Percentiles rank a stretch among this genome's conserved stretches.
These are phyloP conservation scores for Penicillium steckii DNA, from an alignment of 495 filamentous ascomycete species.

Conservation along the genomic window DNA sequence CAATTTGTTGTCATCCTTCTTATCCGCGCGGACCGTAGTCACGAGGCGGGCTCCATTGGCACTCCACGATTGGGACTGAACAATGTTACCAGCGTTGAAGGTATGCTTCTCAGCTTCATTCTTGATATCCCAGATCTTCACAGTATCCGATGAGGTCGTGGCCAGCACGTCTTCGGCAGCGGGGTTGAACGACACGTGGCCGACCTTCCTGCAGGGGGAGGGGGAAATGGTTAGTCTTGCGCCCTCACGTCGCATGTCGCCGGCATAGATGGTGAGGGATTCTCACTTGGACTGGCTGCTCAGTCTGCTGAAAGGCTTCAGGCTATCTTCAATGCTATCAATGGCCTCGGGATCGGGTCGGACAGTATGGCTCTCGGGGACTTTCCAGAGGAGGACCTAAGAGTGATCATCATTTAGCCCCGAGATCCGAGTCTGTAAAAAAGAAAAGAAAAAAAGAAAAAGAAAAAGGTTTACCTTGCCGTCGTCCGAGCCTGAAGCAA, in stretches of 20 bases:
- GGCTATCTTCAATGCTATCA: constrained; percentile 58
- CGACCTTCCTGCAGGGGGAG: constrained; percentile 77
- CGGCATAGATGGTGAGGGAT: neutral
- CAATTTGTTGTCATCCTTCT: constrained; percentile 79
- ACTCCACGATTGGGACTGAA: constrained; percentile 95
- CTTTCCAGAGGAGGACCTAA: constrained; percentile 88
- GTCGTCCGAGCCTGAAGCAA: constrained; percentile 94
- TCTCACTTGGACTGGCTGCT: constrained; percentile 60
- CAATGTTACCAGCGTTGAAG: constrained; percentile 83
- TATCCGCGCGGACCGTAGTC: constrained; percentile 70
- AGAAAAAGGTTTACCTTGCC: constrained; percentile 70
- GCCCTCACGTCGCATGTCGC: neutral
- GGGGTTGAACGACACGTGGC: constrained; percentile 96
- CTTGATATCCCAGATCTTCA: constrained; percentile 95
- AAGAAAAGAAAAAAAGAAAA: too few species aligned
- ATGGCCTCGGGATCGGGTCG: constrained; percentile 76
- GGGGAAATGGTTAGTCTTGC: constrained; percentile 7
- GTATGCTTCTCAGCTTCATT: constrained; percentile 69
- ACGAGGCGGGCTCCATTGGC: constrained; percentile 85
- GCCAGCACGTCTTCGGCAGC: constrained; percentile 94
- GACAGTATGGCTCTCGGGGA: constrained; percentile 84
- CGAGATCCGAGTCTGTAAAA: too few species aligned
- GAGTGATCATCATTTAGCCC: constrained; percentile 24
- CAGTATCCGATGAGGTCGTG: constrained; percentile 90
- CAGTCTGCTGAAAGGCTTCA: constrained; percentile 76